Conservation (phyloP, 2,329 filamentous ascomycete genomes). For the Ascochyta viciae-villosae region DNA sequence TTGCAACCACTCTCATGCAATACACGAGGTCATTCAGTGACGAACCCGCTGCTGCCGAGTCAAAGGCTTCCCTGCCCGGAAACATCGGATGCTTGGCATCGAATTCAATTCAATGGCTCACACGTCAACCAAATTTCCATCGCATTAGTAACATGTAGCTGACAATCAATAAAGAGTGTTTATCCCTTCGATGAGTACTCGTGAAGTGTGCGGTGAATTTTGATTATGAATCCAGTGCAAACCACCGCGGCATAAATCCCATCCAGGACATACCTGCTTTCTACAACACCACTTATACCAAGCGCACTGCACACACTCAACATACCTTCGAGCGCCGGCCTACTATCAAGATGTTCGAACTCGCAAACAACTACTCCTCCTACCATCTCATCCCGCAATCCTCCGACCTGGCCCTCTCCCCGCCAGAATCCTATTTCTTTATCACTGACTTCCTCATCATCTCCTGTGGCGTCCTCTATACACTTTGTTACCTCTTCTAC, state of each 20-base stretch:
- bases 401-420: slow-evolving; percentile 52
- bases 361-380: slow-evolving; percentile 44
- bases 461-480: slow-evolving; percentile 50
- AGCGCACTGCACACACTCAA: too few relatives aligned
- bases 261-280: neutral
- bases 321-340: neutral
- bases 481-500: slow-evolving; percentile 53
- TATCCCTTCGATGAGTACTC: neutral
- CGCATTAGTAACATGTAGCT: neutral
- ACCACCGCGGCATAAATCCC: too few relatives aligned
- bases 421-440: slow-evolving; percentile 51
- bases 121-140: slow-evolving; percentile 12
- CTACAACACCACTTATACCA: neutral
- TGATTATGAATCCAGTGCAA: too few relatives aligned
- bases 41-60: slow-evolving; percentile 3
- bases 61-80: slow-evolving; percentile 17
- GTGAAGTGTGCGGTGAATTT: too few relatives aligned
- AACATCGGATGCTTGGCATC: slow-evolving; percentile 32
- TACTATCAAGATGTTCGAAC: slow-evolving; percentile 37
- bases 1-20: neutral
- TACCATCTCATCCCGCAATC: slow-evolving; percentile 62
- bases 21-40: neutral
- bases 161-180: neutral
- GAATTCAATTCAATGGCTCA: slow-evolving; percentile 1
- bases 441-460: slow-evolving; percentile 52